These are phyloP conservation scores for Dysphania ambrosioides DNA, from an alignment of 148 eudicot species.

Conservation along the genomic window DNA sequence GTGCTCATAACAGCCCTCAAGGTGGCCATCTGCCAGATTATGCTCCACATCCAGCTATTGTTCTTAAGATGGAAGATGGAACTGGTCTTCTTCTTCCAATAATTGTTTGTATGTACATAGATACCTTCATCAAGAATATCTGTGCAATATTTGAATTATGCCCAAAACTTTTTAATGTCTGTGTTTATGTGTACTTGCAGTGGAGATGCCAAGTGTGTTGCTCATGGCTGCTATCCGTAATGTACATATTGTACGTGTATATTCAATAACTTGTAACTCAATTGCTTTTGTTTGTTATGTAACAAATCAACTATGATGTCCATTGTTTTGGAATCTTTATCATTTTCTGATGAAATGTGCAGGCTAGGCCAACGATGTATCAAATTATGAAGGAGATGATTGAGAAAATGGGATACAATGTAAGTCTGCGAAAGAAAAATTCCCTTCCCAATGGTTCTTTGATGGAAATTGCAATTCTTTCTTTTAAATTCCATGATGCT, in stretches of 20 bases:
- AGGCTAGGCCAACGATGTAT: constrained; percentile 96
- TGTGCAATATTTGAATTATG: background rate
- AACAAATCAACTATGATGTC: background rate
- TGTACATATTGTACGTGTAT: constrained; percentile 69
- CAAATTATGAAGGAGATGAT: constrained; percentile 84
- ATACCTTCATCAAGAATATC: constrained; percentile 12
- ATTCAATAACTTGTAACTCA: constrained; percentile 6
- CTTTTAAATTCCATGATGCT: background rate
- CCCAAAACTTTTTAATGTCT: constrained; percentile 5
- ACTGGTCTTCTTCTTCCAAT: constrained; percentile 91
- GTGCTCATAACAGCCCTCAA: constrained; percentile 82
- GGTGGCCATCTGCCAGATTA: constrained; percentile 84
- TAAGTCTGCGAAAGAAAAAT: constrained; percentile 29
- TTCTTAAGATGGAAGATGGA: constrained; percentile 96
- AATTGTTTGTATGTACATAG: constrained; percentile 71
- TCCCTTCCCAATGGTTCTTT: background rate
- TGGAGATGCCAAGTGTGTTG: constrained; percentile 91
- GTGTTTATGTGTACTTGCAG: constrained; percentile 38
- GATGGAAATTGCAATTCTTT: background rate
- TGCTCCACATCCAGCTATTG: constrained; percentile 95
- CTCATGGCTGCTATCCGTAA: constrained; percentile 90
- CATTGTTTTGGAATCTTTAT: background rate
- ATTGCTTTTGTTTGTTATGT: constrained; percentile 6
- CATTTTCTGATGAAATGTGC: constrained; percentile 18
- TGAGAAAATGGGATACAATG: constrained; percentile 92